Evolutionary conservation across 2,329 filamentous ascomycete genomes (phyloP), one percentile per base, ranked within the genome.

Genomic region (Ceratocystis eucalypticola): DNA sequence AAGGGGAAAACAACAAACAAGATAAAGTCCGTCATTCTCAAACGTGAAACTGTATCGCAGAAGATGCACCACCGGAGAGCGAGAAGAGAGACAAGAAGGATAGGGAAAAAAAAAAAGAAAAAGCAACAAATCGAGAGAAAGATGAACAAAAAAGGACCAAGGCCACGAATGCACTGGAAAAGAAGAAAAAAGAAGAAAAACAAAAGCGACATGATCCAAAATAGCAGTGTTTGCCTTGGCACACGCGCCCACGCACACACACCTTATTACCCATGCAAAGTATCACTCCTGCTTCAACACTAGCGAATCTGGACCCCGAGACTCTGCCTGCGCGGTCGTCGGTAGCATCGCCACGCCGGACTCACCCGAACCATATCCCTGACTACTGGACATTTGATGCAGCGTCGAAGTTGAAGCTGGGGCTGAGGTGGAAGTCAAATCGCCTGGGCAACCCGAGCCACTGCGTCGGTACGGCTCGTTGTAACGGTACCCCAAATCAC

Each of bases 211-310:
- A 46, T 15, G 41, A 37, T 41, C 37, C 37, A 41, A 41, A 41
- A 41, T 41, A 41, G 37, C 10, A 41, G 37, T 41, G 37, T 41
- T 15, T 41, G 3, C 12, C 12, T 41, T 41, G 12, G 10, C 12
- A 41, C 17, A 46, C 20, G 25, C 17, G 17, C 55, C n/a, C 41
- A 48, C 28, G 4, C 55, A 41, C 15, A 15, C 22, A 33, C 12
- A 46, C 50, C 6, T 20, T n/a, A n/a, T 25, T 20, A 44, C 20
- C 57, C 28, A 50, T 48, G 3, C 48, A 41, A 3, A 63, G 45
- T 15, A 66, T 45, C 28, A 62, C 57, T 45, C 44, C 44, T 61
- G 48, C 28, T 62, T 55, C 8, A 61, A 55, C n/a, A 48, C 44
- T 22, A 53, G 22, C 33, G 50, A 17, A 45, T 33, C 50, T 15